phyloP scores from a whole-genome alignment of 2,329 filamentous ascomycete species.

The Aspergillus clavatus region DNA sequence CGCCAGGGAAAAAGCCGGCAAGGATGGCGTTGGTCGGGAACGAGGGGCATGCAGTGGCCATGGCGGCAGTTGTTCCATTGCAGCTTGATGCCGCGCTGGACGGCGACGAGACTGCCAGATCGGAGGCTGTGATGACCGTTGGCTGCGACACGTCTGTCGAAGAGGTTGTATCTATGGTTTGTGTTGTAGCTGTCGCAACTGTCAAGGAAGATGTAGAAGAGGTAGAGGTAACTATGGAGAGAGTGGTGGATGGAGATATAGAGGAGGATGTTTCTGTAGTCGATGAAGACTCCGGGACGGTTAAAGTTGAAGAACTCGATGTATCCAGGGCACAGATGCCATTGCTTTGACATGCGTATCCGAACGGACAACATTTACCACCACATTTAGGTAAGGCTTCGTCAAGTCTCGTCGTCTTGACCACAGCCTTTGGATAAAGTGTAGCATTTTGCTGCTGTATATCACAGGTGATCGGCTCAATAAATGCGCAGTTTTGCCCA shows the following conservation, averaged over 20 bases:
- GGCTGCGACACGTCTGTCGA: neutral
- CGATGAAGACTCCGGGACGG: slow-evolving; percentile 14
- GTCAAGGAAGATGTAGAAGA: slow-evolving; percentile 15
- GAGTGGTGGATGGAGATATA: slow-evolving; percentile 16
- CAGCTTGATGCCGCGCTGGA: slow-evolving; percentile 4
- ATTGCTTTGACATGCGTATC: slow-evolving; percentile 39
- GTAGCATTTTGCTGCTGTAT: slow-evolving; percentile 39
- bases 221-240: slow-evolving; percentile 9
- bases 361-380: slow-evolving; percentile 43
- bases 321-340: slow-evolving; percentile 27
- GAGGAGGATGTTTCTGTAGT: slow-evolving; percentile 19
- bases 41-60: slow-evolving; percentile 27
- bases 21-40: slow-evolving; percentile 41
- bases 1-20: slow-evolving; percentile 45
- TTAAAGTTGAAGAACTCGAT: slow-evolving; percentile 18
- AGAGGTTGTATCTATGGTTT: neutral
- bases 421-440: slow-evolving; percentile 29
- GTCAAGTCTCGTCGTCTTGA: slow-evolving; percentile 42
- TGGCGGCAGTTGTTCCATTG: slow-evolving; percentile 1
- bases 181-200: slow-evolving; percentile 3
- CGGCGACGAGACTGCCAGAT: slow-evolving; percentile 10
- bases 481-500: slow-evolving; percentile 38
- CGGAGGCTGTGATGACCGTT: neutral
- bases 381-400: slow-evolving; percentile 41
- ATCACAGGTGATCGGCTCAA: slow-evolving; percentile 42